Percentiles rank a stretch among this genome's conserved stretches.
Evolutionary conservation across 2,329 filamentous ascomycete genomes (phyloP).

Genomic region (Cucurbitaria berberidis): DNA sequence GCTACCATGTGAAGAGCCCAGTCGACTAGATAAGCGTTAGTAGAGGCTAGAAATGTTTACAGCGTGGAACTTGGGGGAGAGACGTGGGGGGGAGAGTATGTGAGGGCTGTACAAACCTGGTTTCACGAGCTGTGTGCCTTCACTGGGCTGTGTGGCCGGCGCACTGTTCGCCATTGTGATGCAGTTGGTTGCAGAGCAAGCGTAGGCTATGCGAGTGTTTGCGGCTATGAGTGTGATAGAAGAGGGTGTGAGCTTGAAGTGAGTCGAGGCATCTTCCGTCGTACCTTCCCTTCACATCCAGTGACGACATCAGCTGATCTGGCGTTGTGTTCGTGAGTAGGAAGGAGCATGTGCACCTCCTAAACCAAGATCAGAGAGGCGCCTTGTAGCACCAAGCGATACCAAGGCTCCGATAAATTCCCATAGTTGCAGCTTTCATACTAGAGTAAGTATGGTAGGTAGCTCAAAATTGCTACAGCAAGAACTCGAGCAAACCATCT

Average conservation of each 20-base stretch:
- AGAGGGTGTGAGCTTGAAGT: neutral
- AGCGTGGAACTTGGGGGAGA: too few relatives aligned
- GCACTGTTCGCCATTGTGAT: slow-evolving; percentile 6
- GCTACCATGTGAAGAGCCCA: slow-evolving; percentile 22
- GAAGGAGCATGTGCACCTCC: neutral
- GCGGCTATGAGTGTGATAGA: neutral
- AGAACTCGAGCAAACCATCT: too few relatives aligned
- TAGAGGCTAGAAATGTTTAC: neutral
- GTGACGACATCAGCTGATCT: neutral
- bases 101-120: slow-evolving; percentile 8
- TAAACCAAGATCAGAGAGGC: too few relatives aligned
- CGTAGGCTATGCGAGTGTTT: neutral
- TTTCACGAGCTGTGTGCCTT: slow-evolving; percentile 11
- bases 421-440: too few relatives aligned
- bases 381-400: too few relatives aligned
- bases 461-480: too few relatives aligned
- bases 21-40: slow-evolving; percentile 10
- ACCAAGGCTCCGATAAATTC: too few relatives aligned
- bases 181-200: neutral
- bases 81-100: too few relatives aligned
- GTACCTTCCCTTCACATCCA: neutral
- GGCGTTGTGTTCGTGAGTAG: neutral
- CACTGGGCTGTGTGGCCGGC: slow-evolving; percentile 5
- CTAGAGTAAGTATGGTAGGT: too few relatives aligned
- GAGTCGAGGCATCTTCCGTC: neutral